Evolutionary conservation across 2,329 filamentous ascomycete species (phyloP).

Genomic region (Verruconis gallopava): DNA sequence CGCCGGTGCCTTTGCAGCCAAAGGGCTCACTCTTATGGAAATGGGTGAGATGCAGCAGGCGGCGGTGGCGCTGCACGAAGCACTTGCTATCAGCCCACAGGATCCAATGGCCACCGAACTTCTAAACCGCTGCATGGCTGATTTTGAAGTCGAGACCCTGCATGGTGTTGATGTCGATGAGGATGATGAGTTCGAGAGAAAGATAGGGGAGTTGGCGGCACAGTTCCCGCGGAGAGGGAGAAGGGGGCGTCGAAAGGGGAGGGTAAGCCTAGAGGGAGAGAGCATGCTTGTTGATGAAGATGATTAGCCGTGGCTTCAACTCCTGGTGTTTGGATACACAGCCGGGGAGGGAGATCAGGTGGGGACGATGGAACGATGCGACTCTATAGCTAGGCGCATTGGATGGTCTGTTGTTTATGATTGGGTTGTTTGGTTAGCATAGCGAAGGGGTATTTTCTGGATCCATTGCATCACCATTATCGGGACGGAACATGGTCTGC

Average conservation of each 20-base stretch:
- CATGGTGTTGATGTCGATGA: slow-evolving; percentile 5
- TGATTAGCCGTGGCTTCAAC: slow-evolving; percentile 1
- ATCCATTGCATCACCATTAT: too few relatives aligned
- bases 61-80: slow-evolving; percentile 71
- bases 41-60: slow-evolving; percentile 63
- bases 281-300: slow-evolving; percentile 46
- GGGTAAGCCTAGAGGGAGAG: slow-evolving; percentile 27
- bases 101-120: slow-evolving; percentile 72
- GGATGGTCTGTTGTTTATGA: too few relatives aligned
- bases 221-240: slow-evolving; percentile 35
- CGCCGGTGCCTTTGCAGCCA: slow-evolving; percentile 63
- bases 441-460: too few relatives aligned
- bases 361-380: too few relatives aligned
- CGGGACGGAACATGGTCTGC: too few relatives aligned
- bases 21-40: slow-evolving; percentile 74
- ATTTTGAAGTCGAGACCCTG: slow-evolving; percentile 22
- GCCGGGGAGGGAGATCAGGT: too few relatives aligned
- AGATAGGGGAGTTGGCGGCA: slow-evolving; percentile 22
- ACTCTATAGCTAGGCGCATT: too few relatives aligned
- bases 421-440: too few relatives aligned
- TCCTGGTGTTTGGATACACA: too few relatives aligned
- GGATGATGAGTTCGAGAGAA: slow-evolving; percentile 30
- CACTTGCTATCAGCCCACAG: slow-evolving; percentile 63
- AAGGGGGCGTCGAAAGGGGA: slow-evolving; percentile 28
- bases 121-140: slow-evolving; percentile 50